Conservation (phyloP, 345 rosid species). For the Brassica napus region DNA sequence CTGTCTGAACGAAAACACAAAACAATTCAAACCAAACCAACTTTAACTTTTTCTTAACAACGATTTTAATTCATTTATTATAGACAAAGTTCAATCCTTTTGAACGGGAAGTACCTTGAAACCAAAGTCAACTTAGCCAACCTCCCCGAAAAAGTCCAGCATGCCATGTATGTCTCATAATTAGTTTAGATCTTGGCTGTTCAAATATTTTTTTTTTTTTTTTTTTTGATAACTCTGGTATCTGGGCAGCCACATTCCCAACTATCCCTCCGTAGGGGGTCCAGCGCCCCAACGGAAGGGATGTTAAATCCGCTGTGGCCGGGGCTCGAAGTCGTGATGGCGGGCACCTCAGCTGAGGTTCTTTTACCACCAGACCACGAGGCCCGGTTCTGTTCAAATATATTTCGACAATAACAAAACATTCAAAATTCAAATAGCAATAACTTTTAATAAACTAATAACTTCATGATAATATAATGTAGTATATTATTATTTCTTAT, state of each 20-base stretch:
- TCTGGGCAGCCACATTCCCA: no score
- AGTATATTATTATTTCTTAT: neutral
- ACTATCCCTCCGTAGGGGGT: no score
- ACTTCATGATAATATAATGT: neutral
- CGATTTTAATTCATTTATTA: neutral
- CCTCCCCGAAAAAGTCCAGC: neutral
- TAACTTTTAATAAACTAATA: neutral
- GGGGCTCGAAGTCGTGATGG: no score
- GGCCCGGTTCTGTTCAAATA: neutral
- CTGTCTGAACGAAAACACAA: neutral
- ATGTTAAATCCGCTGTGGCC: no score
- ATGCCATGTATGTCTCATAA: neutral
- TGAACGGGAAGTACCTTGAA: neutral
- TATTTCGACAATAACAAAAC: neutral
- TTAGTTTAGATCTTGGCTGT: neutral
- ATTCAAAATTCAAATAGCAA: neutral
- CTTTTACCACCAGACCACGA: no score
- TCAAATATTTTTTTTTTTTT: neutral
- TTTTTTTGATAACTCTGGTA: no score
- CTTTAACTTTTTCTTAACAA: neutral
- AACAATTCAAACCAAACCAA: neutral
- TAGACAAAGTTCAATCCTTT: neutral
- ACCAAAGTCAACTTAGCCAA: constrained; percentile 6
- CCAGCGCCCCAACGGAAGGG: no score
- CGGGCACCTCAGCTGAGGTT: no score